Evolutionary conservation across 1,284 basidiomycete genomes (phyloP).

Genomic region (Ustilago cynodontis): DNA sequence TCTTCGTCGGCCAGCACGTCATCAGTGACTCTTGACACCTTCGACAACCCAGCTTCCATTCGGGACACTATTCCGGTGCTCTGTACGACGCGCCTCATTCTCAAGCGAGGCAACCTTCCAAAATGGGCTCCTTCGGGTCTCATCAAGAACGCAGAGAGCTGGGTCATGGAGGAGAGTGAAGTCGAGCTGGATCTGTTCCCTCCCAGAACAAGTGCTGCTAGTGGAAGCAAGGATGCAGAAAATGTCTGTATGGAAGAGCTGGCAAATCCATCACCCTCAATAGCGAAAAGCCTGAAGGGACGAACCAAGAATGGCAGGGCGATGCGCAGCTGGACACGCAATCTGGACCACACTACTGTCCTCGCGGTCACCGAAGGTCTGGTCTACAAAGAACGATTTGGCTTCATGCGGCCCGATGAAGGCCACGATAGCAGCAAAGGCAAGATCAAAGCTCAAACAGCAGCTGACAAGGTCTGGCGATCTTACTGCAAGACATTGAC

Average conservation of each 20-base stretch:
- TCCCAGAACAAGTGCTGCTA: constrained; percentile 12
- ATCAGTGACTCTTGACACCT: constrained; percentile 65
- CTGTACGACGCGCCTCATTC: constrained; percentile 88
- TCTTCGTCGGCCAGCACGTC: constrained; percentile 31
- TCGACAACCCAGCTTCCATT: constrained; percentile 3
- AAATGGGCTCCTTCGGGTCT: constrained; percentile 89
- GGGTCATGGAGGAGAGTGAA: constrained; percentile 69
- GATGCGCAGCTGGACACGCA: constrained; percentile 68
- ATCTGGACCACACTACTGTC: constrained; percentile 66
- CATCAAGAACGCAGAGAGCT: constrained; percentile 71
- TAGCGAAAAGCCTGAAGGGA: constrained; percentile 26
- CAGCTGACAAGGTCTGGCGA: constrained; percentile 18
- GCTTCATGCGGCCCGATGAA: constrained; percentile 30
- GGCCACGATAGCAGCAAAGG: not conserved
- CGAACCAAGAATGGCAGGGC: constrained; percentile 48
- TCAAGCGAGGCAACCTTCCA: constrained; percentile 89
- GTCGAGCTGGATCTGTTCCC: constrained; percentile 63
- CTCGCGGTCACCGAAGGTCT: constrained; percentile 66
- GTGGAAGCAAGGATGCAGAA: not conserved
- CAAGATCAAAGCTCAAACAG: not conserved
- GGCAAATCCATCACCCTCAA: not conserved
- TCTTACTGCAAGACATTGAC: constrained; percentile 53
- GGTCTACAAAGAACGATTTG: constrained; percentile 54
- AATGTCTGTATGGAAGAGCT: not conserved
- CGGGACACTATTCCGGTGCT: constrained; percentile 76